A percentile compares a stretch with the other conserved stretches of the same genome.
phyloP scores from a whole-genome alignment of 2,329 filamentous ascomycete genomes.

The Colletotrichum sp. region DNA sequence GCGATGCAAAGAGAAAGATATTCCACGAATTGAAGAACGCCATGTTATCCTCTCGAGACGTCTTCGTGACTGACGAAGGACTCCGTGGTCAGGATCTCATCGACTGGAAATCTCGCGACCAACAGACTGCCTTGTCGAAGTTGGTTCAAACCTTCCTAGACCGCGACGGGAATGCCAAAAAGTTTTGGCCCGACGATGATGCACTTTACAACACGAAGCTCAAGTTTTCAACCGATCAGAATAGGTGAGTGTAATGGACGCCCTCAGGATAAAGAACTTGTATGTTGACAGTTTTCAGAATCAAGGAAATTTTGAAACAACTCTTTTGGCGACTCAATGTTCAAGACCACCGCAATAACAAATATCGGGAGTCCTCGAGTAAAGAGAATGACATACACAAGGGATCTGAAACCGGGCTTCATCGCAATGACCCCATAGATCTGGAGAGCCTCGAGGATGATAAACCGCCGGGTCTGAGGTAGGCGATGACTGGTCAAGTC shows the following conservation, averaged over 20 bases:
- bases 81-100: accelerated
- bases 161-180: not conserved
- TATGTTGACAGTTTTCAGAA: not conserved
- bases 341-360: not conserved
- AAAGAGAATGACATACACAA: accelerated
- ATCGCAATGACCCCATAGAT: not conserved
- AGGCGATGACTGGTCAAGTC: not conserved
- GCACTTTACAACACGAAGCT: accelerated
- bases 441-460: not conserved
- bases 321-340: not conserved
- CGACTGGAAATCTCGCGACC: not conserved
- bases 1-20: accelerated
- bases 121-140: not conserved
- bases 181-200: not conserved
- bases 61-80: not conserved
- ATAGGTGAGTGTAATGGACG: not conserved
- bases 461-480: accelerated
- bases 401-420: not conserved
- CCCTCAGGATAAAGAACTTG: not conserved
- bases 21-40: not conserved
- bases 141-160: not conserved
- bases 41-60: not conserved
- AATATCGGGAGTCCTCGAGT: not conserved
- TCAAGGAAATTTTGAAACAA: not conserved
- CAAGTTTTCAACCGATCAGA: not conserved